Evolutionary conservation across 768 basidiomycete species (phyloP), one percentile per base, ranked within the genome.

Genomic region (Sarcomyxa edulis): DNA sequence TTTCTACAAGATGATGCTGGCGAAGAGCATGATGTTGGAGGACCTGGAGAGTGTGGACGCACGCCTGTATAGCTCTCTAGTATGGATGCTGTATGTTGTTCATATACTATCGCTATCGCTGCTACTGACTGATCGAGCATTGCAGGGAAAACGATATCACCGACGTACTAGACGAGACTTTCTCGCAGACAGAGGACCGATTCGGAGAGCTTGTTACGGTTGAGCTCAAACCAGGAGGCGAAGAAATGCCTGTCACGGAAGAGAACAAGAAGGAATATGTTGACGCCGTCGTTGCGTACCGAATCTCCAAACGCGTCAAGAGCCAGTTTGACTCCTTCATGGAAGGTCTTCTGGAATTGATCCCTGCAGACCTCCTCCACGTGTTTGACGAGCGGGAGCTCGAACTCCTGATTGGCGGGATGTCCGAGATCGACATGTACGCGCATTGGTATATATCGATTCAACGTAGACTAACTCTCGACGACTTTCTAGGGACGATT

Each of bases 361-460:
- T 93, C 47, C 88, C 92, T 6, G 66, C 78, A 43, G 88, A 92
- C 48, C 70, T 94, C 36, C 72, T 95, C 56, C 80, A 79, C 49
- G 88, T 94, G 2, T 94, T 95, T 51, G 92, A 95, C 54, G 91
- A 94, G 58, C 72, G 87, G 40, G 92, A 95, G 51, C 65, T 94
- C 4, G 90, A 92, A 61, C 60, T 94, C 37, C 66, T 95, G 46
- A 92, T 95, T 45, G 91, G 92, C 44, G 92, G 92, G 38, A 91
- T 94, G 82, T 80, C 86, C 22, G 90, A 93, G 55, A 90, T 91
- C 35, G 87, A 92, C 55, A 87, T 89, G 76, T 83, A 52, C 36
- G 77, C 65, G 16, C 26, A 21, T 38, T 32, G 32, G 20, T 19
- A n/a, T 16, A 35, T n/a, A 9, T 11, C 20, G 11, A 9, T n/a